Conservation (phyloP, 1,139 yeast genomes). For the Candida tetrigidarum region DNA sequence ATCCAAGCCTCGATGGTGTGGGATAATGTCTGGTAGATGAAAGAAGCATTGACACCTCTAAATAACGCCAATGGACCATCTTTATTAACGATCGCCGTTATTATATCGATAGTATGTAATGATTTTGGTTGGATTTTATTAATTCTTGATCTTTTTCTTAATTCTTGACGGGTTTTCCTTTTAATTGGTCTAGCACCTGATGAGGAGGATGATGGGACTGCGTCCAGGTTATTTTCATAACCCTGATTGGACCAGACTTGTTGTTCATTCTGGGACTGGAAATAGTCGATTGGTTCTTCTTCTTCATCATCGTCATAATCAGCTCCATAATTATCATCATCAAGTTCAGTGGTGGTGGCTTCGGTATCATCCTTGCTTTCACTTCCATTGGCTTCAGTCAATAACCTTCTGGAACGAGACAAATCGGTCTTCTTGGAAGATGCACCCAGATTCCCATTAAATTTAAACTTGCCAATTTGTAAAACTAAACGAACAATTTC, state of each 20-base stretch:
- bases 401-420: conserved; percentile 16
- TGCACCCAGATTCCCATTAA: conserved; percentile 17
- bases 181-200: conserved; percentile 6
- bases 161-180: conserved; percentile 7
- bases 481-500: conserved; percentile 79
- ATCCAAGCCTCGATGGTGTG: conserved; percentile 91
- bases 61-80: conserved; percentile 89
- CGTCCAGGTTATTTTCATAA: conserved; percentile 13
- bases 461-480: conserved; percentile 72
- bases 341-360: conserved; percentile 25
- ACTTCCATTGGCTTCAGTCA: conserved; percentile 16
- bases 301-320: conserved; percentile 28
- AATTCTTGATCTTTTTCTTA: conserved; percentile 15
- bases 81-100: conserved; percentile 67
- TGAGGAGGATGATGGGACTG: neutral
- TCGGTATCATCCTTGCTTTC: conserved; percentile 8
- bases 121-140: conserved; percentile 61
- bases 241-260: conserved; percentile 18
- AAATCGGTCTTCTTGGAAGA: conserved; percentile 12
- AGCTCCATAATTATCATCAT: conserved; percentile 43
- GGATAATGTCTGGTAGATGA: conserved; percentile 73
- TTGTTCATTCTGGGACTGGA: conserved; percentile 33
- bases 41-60: conserved; percentile 87
- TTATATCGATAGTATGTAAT: conserved; percentile 70
- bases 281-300: conserved; percentile 62